These are phyloP conservation scores for Calonectria leucothoes DNA, from an alignment of 2,329 filamentous ascomycete genomes.

Conservation along the genomic window DNA sequence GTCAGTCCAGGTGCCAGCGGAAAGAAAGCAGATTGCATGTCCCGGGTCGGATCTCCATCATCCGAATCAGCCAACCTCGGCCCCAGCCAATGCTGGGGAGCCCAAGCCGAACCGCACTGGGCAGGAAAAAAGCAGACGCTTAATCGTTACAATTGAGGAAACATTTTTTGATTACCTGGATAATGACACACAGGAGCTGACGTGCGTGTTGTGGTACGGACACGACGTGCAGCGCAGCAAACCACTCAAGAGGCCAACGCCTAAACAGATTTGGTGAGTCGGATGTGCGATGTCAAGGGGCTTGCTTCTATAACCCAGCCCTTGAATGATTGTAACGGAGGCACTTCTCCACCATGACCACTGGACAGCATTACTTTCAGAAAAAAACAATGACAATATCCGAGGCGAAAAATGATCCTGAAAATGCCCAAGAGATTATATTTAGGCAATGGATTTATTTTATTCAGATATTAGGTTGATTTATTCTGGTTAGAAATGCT, in stretches of 20 bases:
- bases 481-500: no score
- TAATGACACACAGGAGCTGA: constrained; percentile 32
- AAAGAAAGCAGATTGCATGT: constrained; percentile 32
- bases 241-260: constrained; percentile 28
- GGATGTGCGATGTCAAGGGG: constrained; percentile 15
- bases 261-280: constrained; percentile 41
- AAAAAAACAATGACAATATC: no score
- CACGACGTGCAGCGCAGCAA: constrained; percentile 38
- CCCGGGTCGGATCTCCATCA: constrained; percentile 32
- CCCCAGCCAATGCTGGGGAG: constrained; percentile 5
- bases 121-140: constrained; percentile 6
- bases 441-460: no score
- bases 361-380: no score
- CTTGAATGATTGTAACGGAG: no score
- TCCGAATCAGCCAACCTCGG: constrained; percentile 28
- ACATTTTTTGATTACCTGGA: constrained; percentile 33
- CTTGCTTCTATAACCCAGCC: no score
- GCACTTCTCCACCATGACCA: no score
- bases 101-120: background rate
- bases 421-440: no score
- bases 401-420: no score
- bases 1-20: constrained; percentile 27
- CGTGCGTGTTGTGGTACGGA: constrained; percentile 42
- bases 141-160: constrained; percentile 15
- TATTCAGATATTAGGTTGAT: no score